Percentiles rank a stretch among this genome's conserved stretches.
Conservation (phyloP, 2,329 filamentous ascomycete genomes). For the Pseudogymnoascus sp. region DNA sequence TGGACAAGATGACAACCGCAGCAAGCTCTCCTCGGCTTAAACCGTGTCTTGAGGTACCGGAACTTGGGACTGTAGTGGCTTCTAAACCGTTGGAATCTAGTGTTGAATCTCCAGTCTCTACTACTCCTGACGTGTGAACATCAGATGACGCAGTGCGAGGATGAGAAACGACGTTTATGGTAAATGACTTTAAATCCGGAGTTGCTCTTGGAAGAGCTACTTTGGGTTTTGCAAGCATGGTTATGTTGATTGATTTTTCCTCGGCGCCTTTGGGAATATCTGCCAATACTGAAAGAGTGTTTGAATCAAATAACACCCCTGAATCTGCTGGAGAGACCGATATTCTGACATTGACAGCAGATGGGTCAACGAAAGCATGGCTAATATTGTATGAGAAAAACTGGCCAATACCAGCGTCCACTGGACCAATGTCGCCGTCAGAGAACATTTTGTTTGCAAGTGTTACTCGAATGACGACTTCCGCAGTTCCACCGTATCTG, state of each 20-base stretch:
- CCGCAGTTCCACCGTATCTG: slow-evolving; percentile 49
- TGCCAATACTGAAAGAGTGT: slow-evolving; percentile 20
- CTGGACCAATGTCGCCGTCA: slow-evolving; percentile 8
- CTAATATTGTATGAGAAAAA: slow-evolving; percentile 21
- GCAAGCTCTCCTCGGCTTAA: not conserved
- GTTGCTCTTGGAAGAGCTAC: slow-evolving; percentile 6
- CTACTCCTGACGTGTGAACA: slow-evolving; percentile 9
- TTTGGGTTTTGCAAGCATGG: slow-evolving; percentile 20
- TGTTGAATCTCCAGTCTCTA: slow-evolving; percentile 1
- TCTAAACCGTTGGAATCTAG: not conserved
- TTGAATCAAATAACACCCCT: slow-evolving; percentile 23
- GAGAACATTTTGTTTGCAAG: slow-evolving; percentile 17
- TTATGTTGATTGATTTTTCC: slow-evolving; percentile 16
- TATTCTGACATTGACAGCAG: slow-evolving; percentile 18
- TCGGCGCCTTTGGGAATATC: slow-evolving; percentile 17
- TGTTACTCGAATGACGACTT: slow-evolving; percentile 40
- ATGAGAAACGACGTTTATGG: slow-evolving; percentile 13
- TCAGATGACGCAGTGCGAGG: not conserved
- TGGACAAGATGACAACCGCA: not conserved
- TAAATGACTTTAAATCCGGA: slow-evolving; percentile 18
- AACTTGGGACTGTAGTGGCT: slow-evolving; percentile 4
- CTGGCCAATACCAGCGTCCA: slow-evolving; percentile 21
- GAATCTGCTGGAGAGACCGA: slow-evolving; percentile 15
- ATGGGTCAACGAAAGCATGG: slow-evolving; percentile 18
- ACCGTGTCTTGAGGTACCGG: not conserved